These are phyloP conservation scores for Neurospora discreta DNA, from an alignment of 495 filamentous ascomycete genomes.

Conservation along the genomic window DNA sequence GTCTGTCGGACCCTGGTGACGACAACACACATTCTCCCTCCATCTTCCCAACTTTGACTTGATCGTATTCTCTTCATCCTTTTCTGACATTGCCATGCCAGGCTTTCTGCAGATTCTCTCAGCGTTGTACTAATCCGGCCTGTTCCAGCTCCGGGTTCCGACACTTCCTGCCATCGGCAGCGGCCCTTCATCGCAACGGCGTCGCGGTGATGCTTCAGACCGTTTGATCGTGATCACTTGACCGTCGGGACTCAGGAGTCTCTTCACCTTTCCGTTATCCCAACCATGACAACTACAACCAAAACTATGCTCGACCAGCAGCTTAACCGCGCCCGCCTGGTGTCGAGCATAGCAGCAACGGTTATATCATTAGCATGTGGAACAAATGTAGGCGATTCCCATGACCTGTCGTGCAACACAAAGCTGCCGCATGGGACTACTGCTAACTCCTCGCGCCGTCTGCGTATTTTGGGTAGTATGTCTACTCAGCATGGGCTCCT, in stretches of 20 bases:
- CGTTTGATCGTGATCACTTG: background rate
- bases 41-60: background rate
- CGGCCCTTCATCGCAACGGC: background rate
- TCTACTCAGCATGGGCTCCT: constrained; percentile 95
- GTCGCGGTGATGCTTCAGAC: background rate
- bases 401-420: background rate
- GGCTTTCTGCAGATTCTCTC: background rate
- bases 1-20: background rate
- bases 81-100: background rate
- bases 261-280: background rate
- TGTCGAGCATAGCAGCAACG: constrained; percentile 78
- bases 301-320: constrained; percentile 23
- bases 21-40: background rate
- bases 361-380: constrained; percentile 80
- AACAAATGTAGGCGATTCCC: constrained; percentile 56
- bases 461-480: constrained; percentile 53
- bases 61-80: background rate
- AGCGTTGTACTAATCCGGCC: background rate
- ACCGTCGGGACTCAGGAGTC: background rate
- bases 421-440: background rate
- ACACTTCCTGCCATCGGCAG: background rate
- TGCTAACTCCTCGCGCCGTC: background rate
- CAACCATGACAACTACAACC: background rate
- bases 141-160: background rate
- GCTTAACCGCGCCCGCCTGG: constrained; percentile 46